Evolutionary conservation across 75 land plant species (phyloP).

Genomic region (Picea sitchensis): DNA sequence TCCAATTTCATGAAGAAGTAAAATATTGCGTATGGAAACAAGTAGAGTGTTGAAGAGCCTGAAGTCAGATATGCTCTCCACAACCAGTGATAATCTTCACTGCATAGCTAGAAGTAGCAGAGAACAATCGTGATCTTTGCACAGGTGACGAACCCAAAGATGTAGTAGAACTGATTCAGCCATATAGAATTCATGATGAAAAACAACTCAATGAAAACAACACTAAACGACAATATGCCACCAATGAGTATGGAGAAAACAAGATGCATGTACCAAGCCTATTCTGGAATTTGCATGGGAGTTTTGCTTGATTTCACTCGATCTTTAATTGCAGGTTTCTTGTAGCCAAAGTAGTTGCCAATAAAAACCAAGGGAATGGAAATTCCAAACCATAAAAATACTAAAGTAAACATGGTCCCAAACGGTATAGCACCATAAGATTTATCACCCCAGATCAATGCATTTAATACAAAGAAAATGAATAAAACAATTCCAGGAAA

Average conservation of each 20-base stretch:
- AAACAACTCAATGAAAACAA: conserved; percentile 90
- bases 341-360: conserved; percentile 77
- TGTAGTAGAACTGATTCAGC: conserved; percentile 92
- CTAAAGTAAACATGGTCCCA: conserved; percentile 83
- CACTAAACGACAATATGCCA: conserved; percentile 83
- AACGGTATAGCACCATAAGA: conserved; percentile 28
- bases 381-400: conserved; percentile 90
- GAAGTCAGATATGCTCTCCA: conserved; percentile 78
- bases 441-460: too few species aligned
- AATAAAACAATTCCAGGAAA: conserved; percentile 62
- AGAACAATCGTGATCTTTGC: conserved; percentile 76
- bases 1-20: too few species aligned
- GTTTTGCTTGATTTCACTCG: conserved; percentile 85
- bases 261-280: conserved; percentile 88
- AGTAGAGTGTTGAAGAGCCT: conserved; percentile 59
- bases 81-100: conserved; percentile 82
- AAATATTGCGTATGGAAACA: too few species aligned
- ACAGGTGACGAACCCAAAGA: conserved; percentile 67
- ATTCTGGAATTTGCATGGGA: conserved; percentile 83
- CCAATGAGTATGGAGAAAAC: conserved; percentile 75
- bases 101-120: conserved; percentile 82
- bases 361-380: conserved; percentile 83
- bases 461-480: conserved; percentile 50
- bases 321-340: conserved; percentile 74
- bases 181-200: conserved; percentile 91